Percentiles rank a stretch among this genome's conserved stretches.
These are phyloP conservation scores for Russula griseocarnosa DNA, from an alignment of 768 basidiomycete species.

Conservation along the genomic window DNA sequence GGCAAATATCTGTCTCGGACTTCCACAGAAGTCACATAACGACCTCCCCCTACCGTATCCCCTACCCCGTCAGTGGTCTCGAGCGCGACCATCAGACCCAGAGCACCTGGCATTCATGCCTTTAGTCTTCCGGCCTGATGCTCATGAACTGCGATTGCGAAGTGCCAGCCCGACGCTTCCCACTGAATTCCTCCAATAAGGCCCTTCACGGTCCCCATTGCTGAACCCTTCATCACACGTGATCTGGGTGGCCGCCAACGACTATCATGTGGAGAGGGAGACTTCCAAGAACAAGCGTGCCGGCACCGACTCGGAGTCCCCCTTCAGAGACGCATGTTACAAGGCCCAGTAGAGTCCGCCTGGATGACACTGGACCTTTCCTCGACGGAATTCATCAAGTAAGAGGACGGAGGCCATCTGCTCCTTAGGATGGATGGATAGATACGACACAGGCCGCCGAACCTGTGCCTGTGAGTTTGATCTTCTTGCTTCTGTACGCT, in stretches of 20 bases:
- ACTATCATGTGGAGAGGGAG: background rate
- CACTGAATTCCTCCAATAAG: slow-evolving; percentile 33
- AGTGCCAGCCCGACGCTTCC: slow-evolving; percentile 41
- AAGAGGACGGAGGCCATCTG: background rate
- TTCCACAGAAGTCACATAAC: slow-evolving; percentile 27
- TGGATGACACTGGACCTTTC: slow-evolving; percentile 3
- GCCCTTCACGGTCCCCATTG: slow-evolving; percentile 19
- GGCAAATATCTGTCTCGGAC: slow-evolving; percentile 41
- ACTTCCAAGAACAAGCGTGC: background rate
- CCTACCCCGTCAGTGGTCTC: slow-evolving; percentile 36
- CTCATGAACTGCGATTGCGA: slow-evolving; percentile 38
- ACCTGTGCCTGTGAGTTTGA: no score
- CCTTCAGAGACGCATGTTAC: background rate
- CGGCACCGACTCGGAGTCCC: background rate
- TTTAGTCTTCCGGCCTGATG: slow-evolving; percentile 51
- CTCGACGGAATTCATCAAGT: background rate
- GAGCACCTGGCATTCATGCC: slow-evolving; percentile 42
- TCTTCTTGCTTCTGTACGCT: no score
- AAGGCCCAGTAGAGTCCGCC: background rate
- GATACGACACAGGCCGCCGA: background rate
- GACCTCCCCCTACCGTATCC: slow-evolving; percentile 31
- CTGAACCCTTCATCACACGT: slow-evolving; percentile 19
- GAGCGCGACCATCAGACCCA: slow-evolving; percentile 38
- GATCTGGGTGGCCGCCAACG: slow-evolving; percentile 15
- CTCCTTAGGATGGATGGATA: background rate